Evolutionary conservation across 1,284 basidiomycete species (phyloP), one percentile per base, ranked within the genome.

Genomic region (Crocinoboletus sp.): DNA sequence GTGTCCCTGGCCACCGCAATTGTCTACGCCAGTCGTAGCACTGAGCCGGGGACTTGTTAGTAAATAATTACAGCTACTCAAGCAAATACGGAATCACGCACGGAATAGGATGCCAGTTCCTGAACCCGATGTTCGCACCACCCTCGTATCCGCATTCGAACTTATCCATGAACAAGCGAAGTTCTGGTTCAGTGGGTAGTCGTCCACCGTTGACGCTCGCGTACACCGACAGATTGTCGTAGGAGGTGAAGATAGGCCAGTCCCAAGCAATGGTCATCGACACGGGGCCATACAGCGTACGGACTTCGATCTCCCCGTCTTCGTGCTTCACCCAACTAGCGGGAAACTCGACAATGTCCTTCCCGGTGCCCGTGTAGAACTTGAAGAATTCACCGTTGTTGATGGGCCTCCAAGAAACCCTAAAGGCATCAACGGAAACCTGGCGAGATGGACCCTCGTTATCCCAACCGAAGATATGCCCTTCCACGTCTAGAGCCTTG

Each of bases 81-180:
- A 31, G 9, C 5, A 13, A 38, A 22, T 10, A 31, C 36, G 12
- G 17, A 35, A 36, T 39, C 13, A 76, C 87, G 69, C 57, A 89
- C 82, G 94, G 92, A 29, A 92, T 66, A 19, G 92, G 91, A 59
- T 97, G 93, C 92, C 95, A 97, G 66, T 94, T 88, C 53, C 85
- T 77, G 66, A 95, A 91, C 5, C 91, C 94, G 34, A 84, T 64
- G 60, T 98, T 97, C 12, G 82, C 78, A 28, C 82, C 81, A 40
- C 85, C 87, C 56, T 78, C 82, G 58, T 76, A 84, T 7, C 84
- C 82, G 38, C 74, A 76, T 43, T 77, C 71, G 59, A 77, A 85
- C 64, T 72, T 86, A 65, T 84, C 82, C 55, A 71, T 76, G 72
- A 95, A 93, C 9, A 85, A 66, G 12, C 86, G 77, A 23, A 97